Conservation (phyloP, 495 filamentous ascomycete species). For the Aspergillus egyptiacus region DNA sequence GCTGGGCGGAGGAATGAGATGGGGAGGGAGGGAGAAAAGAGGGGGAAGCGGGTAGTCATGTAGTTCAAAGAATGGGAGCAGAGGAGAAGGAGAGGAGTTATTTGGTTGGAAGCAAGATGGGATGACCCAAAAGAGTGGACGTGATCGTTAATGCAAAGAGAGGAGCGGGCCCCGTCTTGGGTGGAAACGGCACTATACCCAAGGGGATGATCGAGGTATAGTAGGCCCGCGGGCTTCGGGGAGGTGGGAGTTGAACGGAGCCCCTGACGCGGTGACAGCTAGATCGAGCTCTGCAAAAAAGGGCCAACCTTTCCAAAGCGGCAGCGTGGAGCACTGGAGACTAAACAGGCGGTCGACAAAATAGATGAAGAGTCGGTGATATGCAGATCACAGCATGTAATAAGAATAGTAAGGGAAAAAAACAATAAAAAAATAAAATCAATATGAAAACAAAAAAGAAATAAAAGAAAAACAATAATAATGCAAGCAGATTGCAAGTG, state of each 20-base stretch:
- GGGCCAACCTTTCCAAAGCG: no score
- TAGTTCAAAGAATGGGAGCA: constrained; percentile 24
- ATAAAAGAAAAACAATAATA: constrained; percentile 13
- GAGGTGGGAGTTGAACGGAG: constrained; percentile 14
- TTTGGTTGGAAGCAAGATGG: constrained; percentile 30
- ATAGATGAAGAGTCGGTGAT: constrained; percentile 17
- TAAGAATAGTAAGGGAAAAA: constrained; percentile 10
- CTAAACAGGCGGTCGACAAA: constrained; percentile 26
- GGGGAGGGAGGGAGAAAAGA: constrained; percentile 19
- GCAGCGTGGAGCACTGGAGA: constrained; percentile 42
- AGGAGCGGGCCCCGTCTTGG: constrained; percentile 35
- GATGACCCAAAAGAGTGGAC: constrained; percentile 36
- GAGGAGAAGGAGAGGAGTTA: constrained; percentile 23
- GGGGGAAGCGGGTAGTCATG: constrained; percentile 24
- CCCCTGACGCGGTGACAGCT: constrained; percentile 45
- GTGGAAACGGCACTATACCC: constrained; percentile 27
- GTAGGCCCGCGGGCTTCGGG: constrained; percentile 23
- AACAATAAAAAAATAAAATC: constrained; percentile 12
- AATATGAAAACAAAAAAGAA: constrained; percentile 15
- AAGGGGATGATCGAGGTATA: constrained; percentile 25
- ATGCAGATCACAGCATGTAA: constrained; percentile 18
- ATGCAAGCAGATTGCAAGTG: constrained; percentile 20
- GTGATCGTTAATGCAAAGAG: constrained; percentile 35
- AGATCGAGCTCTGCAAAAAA: constrained; percentile 12
- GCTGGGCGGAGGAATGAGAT: constrained; percentile 8